These are phyloP conservation scores for Beverwykella pulmonaria DNA, from an alignment of 495 filamentous ascomycete species.

Conservation along the genomic window DNA sequence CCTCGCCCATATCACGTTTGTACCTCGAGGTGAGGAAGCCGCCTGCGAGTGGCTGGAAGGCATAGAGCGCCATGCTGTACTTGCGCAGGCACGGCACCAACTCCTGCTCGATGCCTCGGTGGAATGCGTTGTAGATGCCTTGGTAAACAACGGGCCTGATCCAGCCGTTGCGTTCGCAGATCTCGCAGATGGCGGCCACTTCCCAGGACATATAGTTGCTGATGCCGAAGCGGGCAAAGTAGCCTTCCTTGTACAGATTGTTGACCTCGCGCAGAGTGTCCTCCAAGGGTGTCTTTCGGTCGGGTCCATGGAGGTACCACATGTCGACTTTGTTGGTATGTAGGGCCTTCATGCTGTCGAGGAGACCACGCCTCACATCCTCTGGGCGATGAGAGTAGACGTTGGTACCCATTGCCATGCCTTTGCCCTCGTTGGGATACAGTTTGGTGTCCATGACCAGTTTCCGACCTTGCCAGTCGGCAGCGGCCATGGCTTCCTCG, in stretches of 20 bases:
- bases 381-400: conserved; percentile 41
- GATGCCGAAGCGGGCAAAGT: conserved; percentile 55
- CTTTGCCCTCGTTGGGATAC: conserved; percentile 44
- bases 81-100: conserved; percentile 57
- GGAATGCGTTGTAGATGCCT: conserved; percentile 67
- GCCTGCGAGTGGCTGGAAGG: conserved; percentile 57
- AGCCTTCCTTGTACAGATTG: conserved; percentile 52
- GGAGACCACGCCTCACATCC: conserved; percentile 43
- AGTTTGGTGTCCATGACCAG: conserved; percentile 59
- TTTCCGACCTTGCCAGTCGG: conserved; percentile 53
- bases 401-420: conserved; percentile 25
- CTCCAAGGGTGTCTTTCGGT: conserved; percentile 53
- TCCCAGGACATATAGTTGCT: conserved; percentile 57
- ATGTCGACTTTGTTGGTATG: conserved; percentile 54
- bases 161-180: conserved; percentile 56
- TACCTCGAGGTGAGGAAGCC: conserved; percentile 54
- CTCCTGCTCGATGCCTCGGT: conserved; percentile 54
- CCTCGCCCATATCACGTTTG: conserved; percentile 39
- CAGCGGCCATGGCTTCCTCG: conserved; percentile 53
- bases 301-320: conserved; percentile 57
- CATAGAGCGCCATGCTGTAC: conserved; percentile 56
- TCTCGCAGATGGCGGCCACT: conserved; percentile 55
- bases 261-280: conserved; percentile 55
- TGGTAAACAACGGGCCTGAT: conserved; percentile 66
- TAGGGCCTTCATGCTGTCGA: conserved; percentile 51